Evolutionary conservation across 352 stramenopile species (phyloP), one percentile per base, ranked within the genome.

Genomic region (Pythium rhizo-oryzae): DNA sequence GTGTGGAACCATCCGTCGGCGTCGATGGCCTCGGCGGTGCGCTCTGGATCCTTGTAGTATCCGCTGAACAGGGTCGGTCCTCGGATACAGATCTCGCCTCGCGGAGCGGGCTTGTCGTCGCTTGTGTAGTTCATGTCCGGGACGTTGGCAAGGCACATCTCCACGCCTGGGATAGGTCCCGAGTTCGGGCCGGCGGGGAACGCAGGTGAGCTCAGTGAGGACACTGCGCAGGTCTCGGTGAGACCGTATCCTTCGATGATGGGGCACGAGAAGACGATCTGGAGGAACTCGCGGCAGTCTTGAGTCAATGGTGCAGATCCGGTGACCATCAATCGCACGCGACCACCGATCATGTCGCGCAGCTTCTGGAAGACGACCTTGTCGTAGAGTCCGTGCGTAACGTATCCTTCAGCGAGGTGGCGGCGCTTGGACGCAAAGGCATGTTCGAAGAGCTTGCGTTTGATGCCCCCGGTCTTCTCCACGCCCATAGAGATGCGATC

Each of bases 1-100:
- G 97, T 99, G 78, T 99, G 93, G 72, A 99, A 99, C 90, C 92
- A 99, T 8, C 96, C 97, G 33, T 96, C 92, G n/a, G 80, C 76
- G 63, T 98, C 93, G 30, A 99, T 87, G 4, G 89, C 94, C 65
- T 98, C 91, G 0, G 72, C 71, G 0, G 97, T 99, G 50, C 96
- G 93, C 67, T 98, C 90, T 7, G 84, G 79, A 70, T 99, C 90
- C 70, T 98, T 98, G 55, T 41, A 55, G 81, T 99, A 99, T 7
- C 97, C 96, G 37, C 70, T 72, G 67, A 97, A 95, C 23, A 98
- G 69, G 60, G 89, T 82, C 7, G 77, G 74, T 12, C 96, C 94
- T 44, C 84, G 91, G 19, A 94, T 62, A 12, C 84, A 65, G 55
- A 92, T 84, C 70, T 92, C 84, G 8, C 84, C 84, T 30, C 85